A percentile compares a stretch with the other conserved stretches of the same genome.
These are phyloP conservation scores for Solanum chmielewskii DNA, from an alignment of 257 asterid genomes.

Conservation along the genomic window DNA sequence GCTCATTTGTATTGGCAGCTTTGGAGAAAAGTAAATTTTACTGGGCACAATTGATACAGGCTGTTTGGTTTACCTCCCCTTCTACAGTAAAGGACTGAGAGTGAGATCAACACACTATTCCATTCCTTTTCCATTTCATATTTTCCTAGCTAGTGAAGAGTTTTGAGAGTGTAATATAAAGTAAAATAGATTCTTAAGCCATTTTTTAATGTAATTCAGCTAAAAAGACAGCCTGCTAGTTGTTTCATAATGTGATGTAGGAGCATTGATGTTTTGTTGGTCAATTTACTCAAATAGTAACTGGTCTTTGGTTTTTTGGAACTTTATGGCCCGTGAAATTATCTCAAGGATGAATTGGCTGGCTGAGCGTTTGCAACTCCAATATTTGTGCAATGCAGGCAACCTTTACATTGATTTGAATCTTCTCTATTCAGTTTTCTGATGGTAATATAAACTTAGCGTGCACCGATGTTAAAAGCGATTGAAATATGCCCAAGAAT, in stretches of 20 bases:
- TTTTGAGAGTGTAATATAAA: not conserved
- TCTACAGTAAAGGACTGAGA: not conserved
- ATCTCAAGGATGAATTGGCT: not conserved
- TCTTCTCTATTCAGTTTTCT: not conserved
- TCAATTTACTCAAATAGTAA: not conserved
- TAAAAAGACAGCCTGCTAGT: not conserved
- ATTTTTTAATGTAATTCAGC: not conserved
- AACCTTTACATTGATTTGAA: not conserved
- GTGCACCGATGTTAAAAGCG: not conserved
- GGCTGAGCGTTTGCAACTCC: not conserved
- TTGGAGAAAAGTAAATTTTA: not conserved
- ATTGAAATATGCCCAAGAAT: not conserved
- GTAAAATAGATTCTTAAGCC: not conserved
- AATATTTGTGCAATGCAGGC: not conserved
- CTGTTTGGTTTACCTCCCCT: not conserved
- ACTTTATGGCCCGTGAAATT: not conserved
- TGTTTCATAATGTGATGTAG: not conserved
- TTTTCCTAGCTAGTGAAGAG: not conserved
- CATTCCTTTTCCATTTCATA: not conserved
- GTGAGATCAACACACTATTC: not conserved
- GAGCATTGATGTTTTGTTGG: not conserved
- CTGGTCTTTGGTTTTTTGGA: not conserved
- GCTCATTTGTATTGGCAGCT: not conserved
- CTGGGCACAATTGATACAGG: not conserved
- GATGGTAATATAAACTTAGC: not conserved